These are phyloP conservation scores for Epichloe baconii DNA, from an alignment of 2,329 filamentous ascomycete genomes.

Conservation along the genomic window DNA sequence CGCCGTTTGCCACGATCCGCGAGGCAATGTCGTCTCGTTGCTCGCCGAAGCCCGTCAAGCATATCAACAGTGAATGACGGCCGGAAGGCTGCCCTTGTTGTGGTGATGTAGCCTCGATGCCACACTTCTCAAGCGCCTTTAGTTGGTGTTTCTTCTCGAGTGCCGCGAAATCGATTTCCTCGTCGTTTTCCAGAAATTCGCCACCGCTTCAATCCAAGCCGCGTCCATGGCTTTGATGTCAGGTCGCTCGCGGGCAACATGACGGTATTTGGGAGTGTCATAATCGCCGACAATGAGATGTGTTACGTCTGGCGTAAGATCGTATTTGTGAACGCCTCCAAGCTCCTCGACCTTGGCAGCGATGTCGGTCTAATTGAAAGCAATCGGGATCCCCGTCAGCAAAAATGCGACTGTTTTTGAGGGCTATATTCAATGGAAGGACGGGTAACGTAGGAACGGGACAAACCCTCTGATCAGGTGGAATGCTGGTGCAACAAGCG, in stretches of 20 bases:
- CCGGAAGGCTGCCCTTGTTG: constrained; percentile 11
- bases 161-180: constrained; percentile 56
- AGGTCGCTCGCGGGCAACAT: constrained; percentile 77
- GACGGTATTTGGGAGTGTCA: constrained; percentile 86
- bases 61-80: constrained; percentile 34
- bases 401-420: not conserved
- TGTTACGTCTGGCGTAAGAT: constrained; percentile 90
- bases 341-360: constrained; percentile 59
- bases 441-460: not conserved
- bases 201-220: constrained; percentile 74
- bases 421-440: too few relatives aligned
- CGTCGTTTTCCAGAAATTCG: constrained; percentile 73
- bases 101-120: constrained; percentile 23
- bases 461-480: constrained; percentile 61
- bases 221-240: constrained; percentile 74
- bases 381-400: constrained; percentile 1
- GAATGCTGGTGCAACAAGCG: constrained; percentile 78
- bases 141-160: constrained; percentile 57
- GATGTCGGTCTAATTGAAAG: constrained; percentile 35
- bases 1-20: constrained; percentile 57
- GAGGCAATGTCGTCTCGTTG: constrained; percentile 59
- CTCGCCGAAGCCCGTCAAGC: constrained; percentile 45
- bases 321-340: constrained; percentile 76
- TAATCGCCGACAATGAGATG: constrained; percentile 86
- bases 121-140: constrained; percentile 46